These are phyloP conservation scores for Priceomyces carsonii DNA, from an alignment of 805 yeast genomes.

Conservation along the genomic window DNA sequence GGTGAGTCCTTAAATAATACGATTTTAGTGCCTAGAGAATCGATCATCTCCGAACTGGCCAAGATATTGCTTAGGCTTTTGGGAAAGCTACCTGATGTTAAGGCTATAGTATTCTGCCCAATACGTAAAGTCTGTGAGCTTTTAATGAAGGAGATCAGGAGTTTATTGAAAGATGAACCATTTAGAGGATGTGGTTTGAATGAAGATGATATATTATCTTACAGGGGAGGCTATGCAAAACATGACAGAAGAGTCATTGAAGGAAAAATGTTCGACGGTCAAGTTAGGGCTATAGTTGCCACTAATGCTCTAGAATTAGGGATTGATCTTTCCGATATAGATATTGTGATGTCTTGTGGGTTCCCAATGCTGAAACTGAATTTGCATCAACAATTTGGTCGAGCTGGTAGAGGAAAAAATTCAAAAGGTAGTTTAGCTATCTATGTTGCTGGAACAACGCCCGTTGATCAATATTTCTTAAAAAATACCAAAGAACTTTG, in stretches of 20 bases:
- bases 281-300: slow-evolving; percentile 81
- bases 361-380: slow-evolving; percentile 87
- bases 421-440: slow-evolving; percentile 79
- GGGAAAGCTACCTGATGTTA: slow-evolving; percentile 50
- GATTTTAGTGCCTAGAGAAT: slow-evolving; percentile 50
- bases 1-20: slow-evolving; percentile 7
- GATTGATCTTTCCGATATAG: slow-evolving; percentile 89
- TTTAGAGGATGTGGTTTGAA: slow-evolving; percentile 36
- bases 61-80: slow-evolving; percentile 68
- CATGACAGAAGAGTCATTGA: slow-evolving; percentile 86
- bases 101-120: slow-evolving; percentile 89
- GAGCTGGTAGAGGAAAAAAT: slow-evolving; percentile 85
- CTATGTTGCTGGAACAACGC: slow-evolving; percentile 78
- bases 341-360: slow-evolving; percentile 90
- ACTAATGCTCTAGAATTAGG: slow-evolving; percentile 96
- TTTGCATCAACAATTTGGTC: slow-evolving; percentile 93
- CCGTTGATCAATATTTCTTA: slow-evolving; percentile 84
- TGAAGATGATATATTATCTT: slow-evolving; percentile 76
- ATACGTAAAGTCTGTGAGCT: slow-evolving; percentile 85
- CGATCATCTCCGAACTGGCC: slow-evolving; percentile 76
- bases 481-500: slow-evolving; percentile 62
- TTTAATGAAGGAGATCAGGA: slow-evolving; percentile 78
- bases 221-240: slow-evolving; percentile 92
- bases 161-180: slow-evolving; percentile 36
- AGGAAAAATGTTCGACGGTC: slow-evolving; percentile 85